phyloP scores from a whole-genome alignment of 352 stramenopile genomes.

The Globisporangium polare region DNA sequence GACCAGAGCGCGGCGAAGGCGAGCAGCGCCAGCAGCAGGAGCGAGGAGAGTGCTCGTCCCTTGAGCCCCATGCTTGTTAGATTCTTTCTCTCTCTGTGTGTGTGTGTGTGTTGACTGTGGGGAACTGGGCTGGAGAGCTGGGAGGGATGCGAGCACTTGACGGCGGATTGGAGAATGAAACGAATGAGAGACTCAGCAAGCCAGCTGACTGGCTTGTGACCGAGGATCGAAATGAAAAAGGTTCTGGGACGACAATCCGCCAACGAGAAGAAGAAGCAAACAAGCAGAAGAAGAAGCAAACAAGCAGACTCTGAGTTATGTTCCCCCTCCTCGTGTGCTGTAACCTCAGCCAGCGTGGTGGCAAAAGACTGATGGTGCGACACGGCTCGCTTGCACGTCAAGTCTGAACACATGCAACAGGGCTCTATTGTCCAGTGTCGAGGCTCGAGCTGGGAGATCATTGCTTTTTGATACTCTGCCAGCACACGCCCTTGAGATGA shows the following conservation, averaged over 20 bases:
- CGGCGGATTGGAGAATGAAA: conserved; percentile 6
- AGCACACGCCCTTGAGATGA: not conserved
- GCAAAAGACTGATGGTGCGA: not conserved
- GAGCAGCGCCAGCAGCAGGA: conserved; percentile 12
- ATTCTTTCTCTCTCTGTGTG: too few relatives aligned
- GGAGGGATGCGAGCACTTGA: not conserved
- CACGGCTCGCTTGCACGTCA: not conserved
- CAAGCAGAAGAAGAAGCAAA: too few relatives aligned
- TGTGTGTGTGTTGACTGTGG: not conserved
- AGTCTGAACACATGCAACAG: not conserved
- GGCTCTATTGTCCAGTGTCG: not conserved
- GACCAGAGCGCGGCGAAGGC: conserved; percentile 13
- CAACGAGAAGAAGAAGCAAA: not conserved
- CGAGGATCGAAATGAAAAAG: conserved; percentile 5
- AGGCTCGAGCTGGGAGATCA: not conserved
- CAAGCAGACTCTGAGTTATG: not conserved
- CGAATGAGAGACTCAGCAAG: not conserved
- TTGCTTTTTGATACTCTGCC: not conserved
- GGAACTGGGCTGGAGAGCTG: not conserved
- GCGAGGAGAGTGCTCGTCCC: conserved; percentile 3
- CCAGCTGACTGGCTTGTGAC: not conserved
- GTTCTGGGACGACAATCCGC: not conserved
- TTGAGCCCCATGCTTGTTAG: conserved; percentile 3
- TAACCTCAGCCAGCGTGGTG: not conserved
- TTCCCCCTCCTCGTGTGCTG: not conserved